Conservation (phyloP, 352 stramenopile genomes). For the Phytopythium helicoides region DNA sequence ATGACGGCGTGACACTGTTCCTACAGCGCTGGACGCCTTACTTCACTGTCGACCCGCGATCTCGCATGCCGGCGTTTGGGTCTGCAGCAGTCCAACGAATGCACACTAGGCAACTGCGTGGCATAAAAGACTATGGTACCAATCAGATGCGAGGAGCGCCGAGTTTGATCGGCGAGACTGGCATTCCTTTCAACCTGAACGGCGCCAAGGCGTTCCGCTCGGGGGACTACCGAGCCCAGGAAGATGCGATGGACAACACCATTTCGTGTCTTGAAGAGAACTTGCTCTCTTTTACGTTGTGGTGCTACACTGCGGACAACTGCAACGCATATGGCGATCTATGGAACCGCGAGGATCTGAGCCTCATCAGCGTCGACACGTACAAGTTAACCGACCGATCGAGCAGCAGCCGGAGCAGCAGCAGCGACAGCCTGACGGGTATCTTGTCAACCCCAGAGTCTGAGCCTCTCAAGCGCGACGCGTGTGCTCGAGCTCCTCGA, state of each 20-base stretch:
- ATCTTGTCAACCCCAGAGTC: slow-evolving; percentile 16
- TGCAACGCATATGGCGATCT: slow-evolving; percentile 49
- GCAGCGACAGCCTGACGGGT: slow-evolving; percentile 2
- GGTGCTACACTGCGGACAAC: slow-evolving; percentile 73
- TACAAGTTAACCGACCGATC: not conserved
- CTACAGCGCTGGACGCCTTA: slow-evolving; percentile 61
- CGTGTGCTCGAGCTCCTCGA: slow-evolving; percentile 10
- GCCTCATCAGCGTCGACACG: slow-evolving; percentile 51
- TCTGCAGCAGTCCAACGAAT: slow-evolving; percentile 45
- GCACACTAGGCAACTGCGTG: slow-evolving; percentile 54
- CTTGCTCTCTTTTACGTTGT: slow-evolving; percentile 76
- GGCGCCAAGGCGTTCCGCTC: slow-evolving; percentile 33
- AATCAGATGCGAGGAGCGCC: slow-evolving; percentile 59
- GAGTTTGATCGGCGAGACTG: slow-evolving; percentile 68
- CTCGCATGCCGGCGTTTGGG: slow-evolving; percentile 67
- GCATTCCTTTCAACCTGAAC: slow-evolving; percentile 75
- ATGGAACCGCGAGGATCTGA: slow-evolving; percentile 77
- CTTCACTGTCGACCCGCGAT: slow-evolving; percentile 72
- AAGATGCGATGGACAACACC: slow-evolving; percentile 73
- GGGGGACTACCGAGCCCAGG: slow-evolving; percentile 48
- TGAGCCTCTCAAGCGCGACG: slow-evolving; percentile 9
- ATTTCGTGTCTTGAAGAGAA: slow-evolving; percentile 71
- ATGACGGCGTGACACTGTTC: slow-evolving; percentile 90
- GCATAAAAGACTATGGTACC: slow-evolving; percentile 53
- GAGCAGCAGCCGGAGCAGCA: slow-evolving; percentile 1